These are phyloP conservation scores for Abelmoschus esculentus DNA, from an alignment of 345 rosid genomes.

Conservation along the genomic window DNA sequence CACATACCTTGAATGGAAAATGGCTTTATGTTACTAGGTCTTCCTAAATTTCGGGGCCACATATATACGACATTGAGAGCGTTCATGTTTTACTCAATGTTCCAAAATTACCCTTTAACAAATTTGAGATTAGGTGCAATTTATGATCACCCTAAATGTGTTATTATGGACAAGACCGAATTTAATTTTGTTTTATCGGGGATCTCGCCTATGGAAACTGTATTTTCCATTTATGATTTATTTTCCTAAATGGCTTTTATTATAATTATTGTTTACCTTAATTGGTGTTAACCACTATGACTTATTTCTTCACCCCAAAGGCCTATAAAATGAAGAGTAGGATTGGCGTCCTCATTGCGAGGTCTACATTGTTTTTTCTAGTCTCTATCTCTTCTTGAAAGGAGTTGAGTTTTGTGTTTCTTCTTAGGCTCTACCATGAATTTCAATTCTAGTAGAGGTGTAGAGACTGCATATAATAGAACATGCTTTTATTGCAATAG, in stretches of 20 bases:
- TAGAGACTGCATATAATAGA: neutral
- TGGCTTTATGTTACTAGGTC: neutral
- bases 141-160: slow-evolving; percentile 15
- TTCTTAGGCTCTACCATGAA: slow-evolving; percentile 18
- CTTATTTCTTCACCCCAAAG: neutral
- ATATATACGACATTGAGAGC: neutral
- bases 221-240: slow-evolving; percentile 12
- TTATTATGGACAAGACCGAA: neutral
- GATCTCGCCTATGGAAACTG: slow-evolving; percentile 11
- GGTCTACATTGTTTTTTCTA: neutral
- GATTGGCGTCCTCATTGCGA: slow-evolving; percentile 7
- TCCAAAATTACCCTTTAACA: slow-evolving; percentile 13
- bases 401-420: neutral
- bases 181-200: neutral
- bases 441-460: slow-evolving; percentile 7
- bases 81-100: slow-evolving; percentile 3
- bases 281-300: slow-evolving; percentile 13
- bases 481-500: slow-evolving; percentile 24
- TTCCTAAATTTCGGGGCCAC: neutral
- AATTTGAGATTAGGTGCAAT: slow-evolving; percentile 12
- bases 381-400: slow-evolving; percentile 10
- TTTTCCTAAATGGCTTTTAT: slow-evolving; percentile 14
- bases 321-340: slow-evolving; percentile 17
- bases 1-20: neutral
- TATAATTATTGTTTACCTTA: slow-evolving; percentile 13